A percentile compares a stretch with the other conserved stretches of the same genome.
phyloP scores from a whole-genome alignment of 1,284 basidiomycete species.

The Sanghuangporus weigelae region DNA sequence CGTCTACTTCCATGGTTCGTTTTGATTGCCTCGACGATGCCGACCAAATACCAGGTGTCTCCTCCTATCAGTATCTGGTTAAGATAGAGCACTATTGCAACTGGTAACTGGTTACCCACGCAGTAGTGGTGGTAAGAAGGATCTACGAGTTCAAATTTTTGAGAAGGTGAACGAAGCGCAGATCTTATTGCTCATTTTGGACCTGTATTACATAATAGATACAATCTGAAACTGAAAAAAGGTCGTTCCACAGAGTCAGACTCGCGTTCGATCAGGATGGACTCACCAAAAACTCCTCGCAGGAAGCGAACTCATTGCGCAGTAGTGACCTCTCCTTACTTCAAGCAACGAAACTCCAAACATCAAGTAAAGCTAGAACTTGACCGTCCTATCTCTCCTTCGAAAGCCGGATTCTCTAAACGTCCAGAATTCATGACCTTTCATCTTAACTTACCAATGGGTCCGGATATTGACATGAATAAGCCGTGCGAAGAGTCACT shows the following conservation, averaged over 20 bases:
- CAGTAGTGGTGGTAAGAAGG: not conserved
- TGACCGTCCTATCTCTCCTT: not conserved
- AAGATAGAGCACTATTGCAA: no score
- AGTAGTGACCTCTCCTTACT: not conserved
- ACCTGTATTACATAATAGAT: not conserved
- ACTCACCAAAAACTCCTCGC: not conserved
- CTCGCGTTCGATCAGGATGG: not conserved
- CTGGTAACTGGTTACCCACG: no score
- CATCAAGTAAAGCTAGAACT: not conserved
- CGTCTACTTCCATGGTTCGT: not conserved
- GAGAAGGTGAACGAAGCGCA: not conserved
- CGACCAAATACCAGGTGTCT: not conserved
- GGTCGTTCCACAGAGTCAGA: not conserved
- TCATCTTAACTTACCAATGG: not conserved
- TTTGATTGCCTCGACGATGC: not conserved
- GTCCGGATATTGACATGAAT: not conserved
- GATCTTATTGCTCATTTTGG: not conserved
- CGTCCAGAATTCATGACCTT: slow-evolving; percentile 8
- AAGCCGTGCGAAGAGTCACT: not conserved
- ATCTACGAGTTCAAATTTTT: not conserved
- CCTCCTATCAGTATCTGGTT: not conserved
- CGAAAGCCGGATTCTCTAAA: not conserved
- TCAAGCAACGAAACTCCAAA: not conserved
- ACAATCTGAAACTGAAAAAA: not conserved
- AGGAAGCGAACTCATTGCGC: not conserved